A percentile compares a stretch with the other conserved stretches of the same genome.
Conservation (phyloP, 2,329 filamentous ascomycete species). For the Graphilbum fragrans region DNA sequence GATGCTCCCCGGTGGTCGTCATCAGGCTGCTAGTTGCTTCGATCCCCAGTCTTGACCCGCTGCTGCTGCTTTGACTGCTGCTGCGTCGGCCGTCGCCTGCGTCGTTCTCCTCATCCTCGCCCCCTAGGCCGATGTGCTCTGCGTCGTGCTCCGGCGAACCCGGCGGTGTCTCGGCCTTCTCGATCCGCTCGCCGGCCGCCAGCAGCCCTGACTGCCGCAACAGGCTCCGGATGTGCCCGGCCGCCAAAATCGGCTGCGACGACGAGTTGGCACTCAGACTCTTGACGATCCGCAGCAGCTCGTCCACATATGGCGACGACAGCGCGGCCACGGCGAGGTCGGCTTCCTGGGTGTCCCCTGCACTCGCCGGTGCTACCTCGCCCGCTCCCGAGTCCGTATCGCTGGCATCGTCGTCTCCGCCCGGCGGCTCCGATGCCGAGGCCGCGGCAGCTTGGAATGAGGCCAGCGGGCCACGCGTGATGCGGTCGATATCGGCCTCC, state of each 20-base stretch:
- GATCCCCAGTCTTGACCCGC: too few relatives aligned
- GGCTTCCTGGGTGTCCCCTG: too few relatives aligned
- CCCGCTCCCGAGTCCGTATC: not conserved
- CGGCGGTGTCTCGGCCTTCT: not conserved
- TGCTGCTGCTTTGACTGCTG: not conserved
- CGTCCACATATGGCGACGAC: slow-evolving; percentile 41
- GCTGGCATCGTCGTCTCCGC: not conserved
- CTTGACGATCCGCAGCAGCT: slow-evolving; percentile 57
- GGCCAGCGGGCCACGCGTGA: slow-evolving; percentile 35
- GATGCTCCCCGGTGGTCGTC: not conserved
- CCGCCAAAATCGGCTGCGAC: slow-evolving; percentile 47
- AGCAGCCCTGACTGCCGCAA: slow-evolving; percentile 51
- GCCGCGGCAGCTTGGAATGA: slow-evolving; percentile 13
- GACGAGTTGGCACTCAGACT: slow-evolving; percentile 58
- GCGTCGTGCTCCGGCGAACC: not conserved
- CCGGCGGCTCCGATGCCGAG: not conserved
- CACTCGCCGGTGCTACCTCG: not conserved
- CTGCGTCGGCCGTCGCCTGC: not conserved
- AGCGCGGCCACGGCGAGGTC: slow-evolving; percentile 30
- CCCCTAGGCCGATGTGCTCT: not conserved
- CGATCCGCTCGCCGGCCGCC: slow-evolving; percentile 19
- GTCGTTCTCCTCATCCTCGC: slow-evolving; percentile 4
- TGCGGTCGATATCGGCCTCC: slow-evolving; percentile 47
- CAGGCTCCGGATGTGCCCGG: slow-evolving; percentile 46
- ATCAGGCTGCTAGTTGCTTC: not conserved